A percentile compares a stretch with the other conserved stretches of the same genome.
phyloP scores from a whole-genome alignment of 352 stramenopile genomes.

The Phytophthora melonis region DNA sequence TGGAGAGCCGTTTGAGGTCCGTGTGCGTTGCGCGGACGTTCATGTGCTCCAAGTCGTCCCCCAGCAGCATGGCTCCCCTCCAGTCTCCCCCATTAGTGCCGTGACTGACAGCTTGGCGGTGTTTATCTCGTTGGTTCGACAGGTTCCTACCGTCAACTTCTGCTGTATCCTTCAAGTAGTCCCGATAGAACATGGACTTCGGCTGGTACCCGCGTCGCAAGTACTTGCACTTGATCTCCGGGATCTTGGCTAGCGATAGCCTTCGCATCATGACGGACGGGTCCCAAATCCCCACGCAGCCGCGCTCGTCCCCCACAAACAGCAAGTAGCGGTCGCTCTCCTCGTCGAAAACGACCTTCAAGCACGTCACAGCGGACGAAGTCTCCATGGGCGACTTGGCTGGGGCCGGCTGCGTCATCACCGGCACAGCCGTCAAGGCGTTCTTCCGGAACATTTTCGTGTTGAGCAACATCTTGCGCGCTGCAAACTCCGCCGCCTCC shows the following conservation, averaged over 20 bases:
- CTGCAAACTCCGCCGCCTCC: slow-evolving; percentile 43
- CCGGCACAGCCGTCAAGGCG: slow-evolving; percentile 15
- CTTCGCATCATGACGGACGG: slow-evolving; percentile 59
- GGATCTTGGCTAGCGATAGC: slow-evolving; percentile 62
- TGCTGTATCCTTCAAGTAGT: slow-evolving; percentile 56
- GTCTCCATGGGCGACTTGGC: slow-evolving; percentile 15
- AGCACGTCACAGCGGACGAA: slow-evolving; percentile 48
- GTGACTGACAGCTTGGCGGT: slow-evolving; percentile 31
- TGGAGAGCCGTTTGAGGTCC: slow-evolving; percentile 54
- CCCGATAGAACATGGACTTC: slow-evolving; percentile 64
- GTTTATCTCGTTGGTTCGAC: slow-evolving; percentile 27
- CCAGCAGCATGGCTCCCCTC: slow-evolving; percentile 44
- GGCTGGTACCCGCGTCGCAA: slow-evolving; percentile 70
- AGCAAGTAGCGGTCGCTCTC: slow-evolving; percentile 52
- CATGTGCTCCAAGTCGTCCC: slow-evolving; percentile 45
- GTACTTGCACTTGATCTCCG: slow-evolving; percentile 70
- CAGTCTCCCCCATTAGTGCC: slow-evolving; percentile 28
- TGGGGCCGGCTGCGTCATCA: slow-evolving; percentile 4
- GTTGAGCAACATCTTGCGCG: slow-evolving; percentile 49
- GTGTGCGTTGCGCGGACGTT: slow-evolving; percentile 49
- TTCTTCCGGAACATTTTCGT: slow-evolving; percentile 35
- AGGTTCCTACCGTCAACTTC: slow-evolving; percentile 6
- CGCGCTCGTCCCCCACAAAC: slow-evolving; percentile 68
- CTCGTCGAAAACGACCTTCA: slow-evolving; percentile 71
- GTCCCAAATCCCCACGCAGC: slow-evolving; percentile 61